A percentile compares a stretch with the other conserved stretches of the same genome.
Evolutionary conservation across 306 rosid genomes (phyloP).

Genomic region (Leucaena leucocephala): DNA sequence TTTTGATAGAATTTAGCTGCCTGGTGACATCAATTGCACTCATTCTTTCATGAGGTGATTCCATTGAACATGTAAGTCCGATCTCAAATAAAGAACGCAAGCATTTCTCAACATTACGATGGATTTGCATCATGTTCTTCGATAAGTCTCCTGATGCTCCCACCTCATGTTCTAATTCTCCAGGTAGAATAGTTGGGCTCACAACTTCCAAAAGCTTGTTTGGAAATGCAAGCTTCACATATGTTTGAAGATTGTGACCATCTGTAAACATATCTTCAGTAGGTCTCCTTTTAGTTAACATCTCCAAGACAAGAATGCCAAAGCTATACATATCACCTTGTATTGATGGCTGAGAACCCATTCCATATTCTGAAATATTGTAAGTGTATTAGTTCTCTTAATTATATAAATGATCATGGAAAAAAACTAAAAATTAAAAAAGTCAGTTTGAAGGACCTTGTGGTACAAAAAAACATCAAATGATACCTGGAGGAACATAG

Average conservation of each 20-base stretch:
- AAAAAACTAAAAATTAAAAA: neutral
- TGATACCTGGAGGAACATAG: neutral
- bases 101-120: neutral
- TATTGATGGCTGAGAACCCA: neutral
- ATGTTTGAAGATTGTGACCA: neutral
- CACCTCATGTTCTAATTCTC: neutral
- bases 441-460: neutral
- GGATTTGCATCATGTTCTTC: too few species aligned
- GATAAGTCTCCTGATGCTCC: too few species aligned
- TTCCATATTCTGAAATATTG: neutral
- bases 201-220: neutral
- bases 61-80: neutral
- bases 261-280: neutral
- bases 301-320: neutral
- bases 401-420: too few species aligned
- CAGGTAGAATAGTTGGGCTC: neutral
- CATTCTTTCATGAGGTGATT: neutral
- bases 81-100: too few species aligned
- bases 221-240: neutral
- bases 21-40: neutral
- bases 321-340: neutral
- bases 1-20: neutral
- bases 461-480: neutral
- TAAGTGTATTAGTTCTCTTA: neutral
- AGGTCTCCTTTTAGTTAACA: neutral